Percentiles rank a stretch among this genome's conserved stretches.
Conservation (phyloP, 805 yeast species). For the Candida yuanshanica region DNA sequence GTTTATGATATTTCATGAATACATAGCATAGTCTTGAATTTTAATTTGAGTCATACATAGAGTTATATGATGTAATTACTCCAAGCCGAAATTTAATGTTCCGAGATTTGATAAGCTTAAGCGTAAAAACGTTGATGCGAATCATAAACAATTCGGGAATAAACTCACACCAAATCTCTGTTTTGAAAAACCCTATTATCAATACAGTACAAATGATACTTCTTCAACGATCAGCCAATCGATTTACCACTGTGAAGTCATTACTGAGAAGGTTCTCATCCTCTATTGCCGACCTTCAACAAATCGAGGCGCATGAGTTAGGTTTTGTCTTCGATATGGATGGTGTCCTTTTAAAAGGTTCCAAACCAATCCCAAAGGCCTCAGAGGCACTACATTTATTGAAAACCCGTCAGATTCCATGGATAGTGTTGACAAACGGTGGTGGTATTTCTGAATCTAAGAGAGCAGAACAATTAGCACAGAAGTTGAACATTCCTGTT, state of each 20-base stretch:
- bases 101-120: no score
- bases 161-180: no score
- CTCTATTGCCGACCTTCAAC: neutral
- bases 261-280: neutral
- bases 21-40: no score
- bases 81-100: no score
- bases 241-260: neutral
- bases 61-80: no score
- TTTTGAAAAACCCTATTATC: no score
- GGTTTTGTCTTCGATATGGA: conserved; percentile 47
- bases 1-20: no score
- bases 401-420: conserved; percentile 56
- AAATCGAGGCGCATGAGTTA: conserved; percentile 10
- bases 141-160: no score
- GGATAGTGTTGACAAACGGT: conserved; percentile 83
- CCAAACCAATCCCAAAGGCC: conserved; percentile 61
- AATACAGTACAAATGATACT: neutral
- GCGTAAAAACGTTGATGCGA: no score
- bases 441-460: conserved; percentile 70
- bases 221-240: neutral
- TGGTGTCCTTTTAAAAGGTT: conserved; percentile 80
- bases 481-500: conserved; percentile 30
- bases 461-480: conserved; percentile 50
- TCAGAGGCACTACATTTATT: conserved; percentile 51
- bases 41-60: no score